Base-by-base conservation (phyloP, 2,329 filamentous ascomycete genomes). In the Coniella lustricola region DNA sequence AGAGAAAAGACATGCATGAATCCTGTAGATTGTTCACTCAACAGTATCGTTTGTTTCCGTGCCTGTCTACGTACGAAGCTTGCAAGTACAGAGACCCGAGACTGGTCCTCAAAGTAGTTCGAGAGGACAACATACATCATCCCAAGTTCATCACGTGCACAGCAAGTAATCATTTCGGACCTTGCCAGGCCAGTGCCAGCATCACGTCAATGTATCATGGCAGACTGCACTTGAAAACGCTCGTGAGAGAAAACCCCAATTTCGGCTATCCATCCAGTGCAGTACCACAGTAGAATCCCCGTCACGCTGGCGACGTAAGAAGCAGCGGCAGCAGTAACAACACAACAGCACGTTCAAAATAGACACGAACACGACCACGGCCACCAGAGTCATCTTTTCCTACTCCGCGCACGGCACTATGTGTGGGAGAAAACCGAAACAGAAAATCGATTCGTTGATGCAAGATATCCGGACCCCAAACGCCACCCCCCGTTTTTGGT, bases 381-480 rank as follows among this genome's bases (percentile, higher is more conserved):
- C 53, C 57, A 64, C 59, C 62, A 57, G 62, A 29, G 25, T 29
- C 25, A 29, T 57, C 63, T 61, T 48, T 55, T 55, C 67, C 65
- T 64, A 70, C 29, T 66, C 68, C 64, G 69, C 61, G 64, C 67
- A 69, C 65, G 71, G 25, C 18, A 29, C 20, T 17, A n/a, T 25
- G 14, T 35, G 35, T 39, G 17, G 38, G 22, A 40, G 18, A 22
- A 47, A 22, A 17, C 29, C 31, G 58, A 70, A 71, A 66, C 68
- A 73, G 68, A 33, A 47, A 35, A 36, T 47, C 44, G 37, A 40
- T 40, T 47, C 57, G 61, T 71, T 75, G 73, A 81, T 85, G 83
- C 81, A 79, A 85, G 83, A 87, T 87, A 87, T 87, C 84, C 84
- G 84, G 84, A 82, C 75, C 76, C 79, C 76, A 77, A 82, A 87